Conservation (phyloP, 257 asterid genomes). For the Solanum boliviense region DNA sequence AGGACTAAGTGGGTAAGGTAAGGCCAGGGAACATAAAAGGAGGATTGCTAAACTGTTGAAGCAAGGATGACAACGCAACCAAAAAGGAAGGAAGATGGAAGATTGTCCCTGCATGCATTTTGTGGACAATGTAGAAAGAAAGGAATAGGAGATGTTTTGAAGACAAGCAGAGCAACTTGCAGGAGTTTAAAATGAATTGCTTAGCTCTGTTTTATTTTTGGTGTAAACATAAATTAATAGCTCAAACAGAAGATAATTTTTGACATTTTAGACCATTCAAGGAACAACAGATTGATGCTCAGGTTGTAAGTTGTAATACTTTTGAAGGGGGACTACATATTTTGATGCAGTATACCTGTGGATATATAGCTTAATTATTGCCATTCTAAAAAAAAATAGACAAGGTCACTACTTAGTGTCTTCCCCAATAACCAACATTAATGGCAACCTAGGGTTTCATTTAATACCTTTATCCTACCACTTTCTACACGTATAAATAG, state of each 20-base stretch:
- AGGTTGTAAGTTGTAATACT: background rate
- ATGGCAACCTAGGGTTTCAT: background rate
- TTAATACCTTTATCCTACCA: background rate
- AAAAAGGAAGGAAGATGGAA: background rate
- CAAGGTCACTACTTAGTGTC: background rate
- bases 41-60: background rate
- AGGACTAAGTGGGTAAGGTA: background rate
- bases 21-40: background rate
- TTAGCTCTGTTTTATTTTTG: background rate
- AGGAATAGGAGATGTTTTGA: background rate
- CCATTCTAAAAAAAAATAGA: background rate
- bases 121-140: background rate
- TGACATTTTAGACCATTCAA: background rate
- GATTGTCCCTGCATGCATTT: background rate
- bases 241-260: background rate
- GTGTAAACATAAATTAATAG: background rate
- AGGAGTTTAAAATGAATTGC: background rate
- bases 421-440: background rate
- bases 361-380: background rate
- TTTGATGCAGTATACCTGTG: background rate
- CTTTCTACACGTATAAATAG: background rate
- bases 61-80: background rate
- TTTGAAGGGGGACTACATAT: background rate
- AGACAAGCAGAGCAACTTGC: background rate
- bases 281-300: background rate